These are phyloP conservation scores for Linnemannia zychae DNA, from an alignment of 192 early-diverging fungal genomes.

Conservation along the genomic window DNA sequence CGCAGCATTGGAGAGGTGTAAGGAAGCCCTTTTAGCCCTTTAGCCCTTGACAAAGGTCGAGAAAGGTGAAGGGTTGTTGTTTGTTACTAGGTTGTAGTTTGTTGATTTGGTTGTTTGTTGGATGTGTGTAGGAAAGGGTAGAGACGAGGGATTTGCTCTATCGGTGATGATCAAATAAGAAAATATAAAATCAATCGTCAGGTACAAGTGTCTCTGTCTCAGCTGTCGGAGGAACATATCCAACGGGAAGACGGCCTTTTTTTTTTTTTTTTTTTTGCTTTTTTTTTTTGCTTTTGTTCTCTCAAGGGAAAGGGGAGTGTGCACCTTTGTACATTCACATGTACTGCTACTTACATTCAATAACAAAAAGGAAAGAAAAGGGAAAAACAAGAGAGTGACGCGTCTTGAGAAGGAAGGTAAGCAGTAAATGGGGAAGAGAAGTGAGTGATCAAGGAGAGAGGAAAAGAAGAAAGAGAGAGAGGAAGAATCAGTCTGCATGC, in stretches of 20 bases:
- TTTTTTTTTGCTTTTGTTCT: not conserved
- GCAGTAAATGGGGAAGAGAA: not conserved
- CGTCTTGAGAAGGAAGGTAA: too few relatives aligned
- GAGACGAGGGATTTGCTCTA: not conserved
- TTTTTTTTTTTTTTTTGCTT: constrained; percentile 16
- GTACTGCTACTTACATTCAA: constrained; percentile 3
- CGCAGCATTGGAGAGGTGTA: constrained; percentile 31
- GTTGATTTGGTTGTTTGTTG: not conserved
- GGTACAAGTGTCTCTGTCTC: not conserved
- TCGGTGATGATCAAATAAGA: not conserved
- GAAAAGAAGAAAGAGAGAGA: not conserved
- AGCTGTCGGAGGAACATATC: not conserved
- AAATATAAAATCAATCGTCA: not conserved
- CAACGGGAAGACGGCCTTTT: not conserved
- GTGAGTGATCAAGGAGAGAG: not conserved
- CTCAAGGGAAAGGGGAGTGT: not conserved
- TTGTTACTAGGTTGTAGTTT: not conserved
- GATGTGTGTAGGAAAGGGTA: not conserved
- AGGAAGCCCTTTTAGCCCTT: not conserved
- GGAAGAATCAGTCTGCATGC: not conserved
- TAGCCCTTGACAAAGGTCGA: not conserved
- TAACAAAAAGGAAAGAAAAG: not conserved
- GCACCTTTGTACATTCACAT: not conserved
- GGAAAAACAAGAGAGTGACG: not conserved
- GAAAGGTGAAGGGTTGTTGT: not conserved